Evolutionary conservation across 805 yeast genomes (phyloP).

Genomic region (Jamesozyma lodderae): DNA sequence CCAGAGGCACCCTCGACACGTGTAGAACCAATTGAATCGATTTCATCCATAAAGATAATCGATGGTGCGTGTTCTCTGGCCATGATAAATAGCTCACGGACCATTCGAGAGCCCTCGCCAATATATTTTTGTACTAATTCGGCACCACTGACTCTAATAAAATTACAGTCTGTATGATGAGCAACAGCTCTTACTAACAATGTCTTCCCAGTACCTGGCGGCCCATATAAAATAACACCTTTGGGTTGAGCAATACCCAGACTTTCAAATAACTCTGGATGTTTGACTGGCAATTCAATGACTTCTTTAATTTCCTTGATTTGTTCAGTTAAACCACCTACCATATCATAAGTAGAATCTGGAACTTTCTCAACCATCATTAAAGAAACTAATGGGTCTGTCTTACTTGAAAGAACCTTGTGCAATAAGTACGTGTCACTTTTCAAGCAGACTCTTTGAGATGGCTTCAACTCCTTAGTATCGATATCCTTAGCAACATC

Average conservation of each 20-base stretch:
- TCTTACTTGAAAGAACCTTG: slow-evolving; percentile 88
- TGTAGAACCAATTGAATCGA: slow-evolving; percentile 93
- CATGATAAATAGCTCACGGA: slow-evolving; percentile 90
- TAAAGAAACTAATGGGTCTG: slow-evolving; percentile 90
- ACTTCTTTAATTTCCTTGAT: slow-evolving; percentile 94
- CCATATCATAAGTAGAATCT: slow-evolving; percentile 95
- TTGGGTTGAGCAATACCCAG: slow-evolving; percentile 94
- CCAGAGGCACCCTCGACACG: slow-evolving; percentile 67
- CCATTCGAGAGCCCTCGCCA: slow-evolving; percentile 97
- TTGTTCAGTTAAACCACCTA: slow-evolving; percentile 92
- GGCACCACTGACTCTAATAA: slow-evolving; percentile 88
- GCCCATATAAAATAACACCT: slow-evolving; percentile 90
- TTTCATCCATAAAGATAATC: slow-evolving; percentile 95
- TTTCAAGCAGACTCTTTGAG: slow-evolving; percentile 84
- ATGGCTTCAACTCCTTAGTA: slow-evolving; percentile 82
- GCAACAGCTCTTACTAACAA: slow-evolving; percentile 93
- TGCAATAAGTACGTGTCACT: slow-evolving; percentile 91
- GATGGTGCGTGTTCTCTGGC: slow-evolving; percentile 97
- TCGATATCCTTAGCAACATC: slow-evolving; percentile 84
- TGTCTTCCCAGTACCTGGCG: slow-evolving; percentile 96
- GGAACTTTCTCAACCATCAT: slow-evolving; percentile 99
- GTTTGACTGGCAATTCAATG: slow-evolving; percentile 89
- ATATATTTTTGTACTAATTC: slow-evolving; percentile 93
- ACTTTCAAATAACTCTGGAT: slow-evolving; percentile 88
- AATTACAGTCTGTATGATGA: slow-evolving; percentile 94